Conservation (phyloP, 2,329 filamentous ascomycete genomes). For the Neofusicoccum sp. region DNA sequence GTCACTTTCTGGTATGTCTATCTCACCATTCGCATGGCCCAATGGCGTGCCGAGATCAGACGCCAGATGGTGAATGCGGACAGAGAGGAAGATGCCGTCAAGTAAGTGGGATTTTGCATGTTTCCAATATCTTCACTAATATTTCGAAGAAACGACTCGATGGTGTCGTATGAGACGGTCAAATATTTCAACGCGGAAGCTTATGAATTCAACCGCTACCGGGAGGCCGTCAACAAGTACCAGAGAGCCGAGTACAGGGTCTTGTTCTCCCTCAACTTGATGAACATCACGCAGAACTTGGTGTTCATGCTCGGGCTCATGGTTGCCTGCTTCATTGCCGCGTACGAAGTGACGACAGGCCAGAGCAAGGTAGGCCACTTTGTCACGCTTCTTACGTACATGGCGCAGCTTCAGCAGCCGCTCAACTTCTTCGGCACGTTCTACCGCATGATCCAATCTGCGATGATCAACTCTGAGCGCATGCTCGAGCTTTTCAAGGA, state of each 20-base stretch:
- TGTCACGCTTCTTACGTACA: slow-evolving; percentile 72
- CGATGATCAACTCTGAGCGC: slow-evolving; percentile 96
- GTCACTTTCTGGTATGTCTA: slow-evolving; percentile 97
- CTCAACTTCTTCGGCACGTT: slow-evolving; percentile 85
- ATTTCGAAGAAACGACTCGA: slow-evolving; percentile 76
- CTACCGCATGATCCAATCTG: slow-evolving; percentile 92
- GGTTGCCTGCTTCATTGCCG: slow-evolving; percentile 69
- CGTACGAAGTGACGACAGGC: slow-evolving; percentile 67
- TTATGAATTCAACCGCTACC: slow-evolving; percentile 62
- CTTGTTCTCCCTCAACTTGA: slow-evolving; percentile 57
- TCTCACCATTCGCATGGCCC: slow-evolving; percentile 93
- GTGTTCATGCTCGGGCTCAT: slow-evolving; percentile 67
- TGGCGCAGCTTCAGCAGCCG: slow-evolving; percentile 71
- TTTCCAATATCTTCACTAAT: slow-evolving; percentile 29
- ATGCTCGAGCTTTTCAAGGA: slow-evolving; percentile 97
- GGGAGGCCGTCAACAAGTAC: slow-evolving; percentile 58
- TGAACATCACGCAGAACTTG: slow-evolving; percentile 65
- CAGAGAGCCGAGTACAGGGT: slow-evolving; percentile 62
- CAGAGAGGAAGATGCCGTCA: slow-evolving; percentile 93
- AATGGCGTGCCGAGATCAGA: slow-evolving; percentile 87
- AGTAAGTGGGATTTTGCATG: slow-evolving; percentile 52
- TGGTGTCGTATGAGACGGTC: slow-evolving; percentile 91
- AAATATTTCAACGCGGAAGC: slow-evolving; percentile 66
- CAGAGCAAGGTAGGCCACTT: slow-evolving; percentile 67
- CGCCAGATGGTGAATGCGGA: slow-evolving; percentile 94